A percentile compares a stretch with the other conserved stretches of the same genome.
Conservation (phyloP, 768 basidiomycete genomes). For the Rubroboletus satanas region DNA sequence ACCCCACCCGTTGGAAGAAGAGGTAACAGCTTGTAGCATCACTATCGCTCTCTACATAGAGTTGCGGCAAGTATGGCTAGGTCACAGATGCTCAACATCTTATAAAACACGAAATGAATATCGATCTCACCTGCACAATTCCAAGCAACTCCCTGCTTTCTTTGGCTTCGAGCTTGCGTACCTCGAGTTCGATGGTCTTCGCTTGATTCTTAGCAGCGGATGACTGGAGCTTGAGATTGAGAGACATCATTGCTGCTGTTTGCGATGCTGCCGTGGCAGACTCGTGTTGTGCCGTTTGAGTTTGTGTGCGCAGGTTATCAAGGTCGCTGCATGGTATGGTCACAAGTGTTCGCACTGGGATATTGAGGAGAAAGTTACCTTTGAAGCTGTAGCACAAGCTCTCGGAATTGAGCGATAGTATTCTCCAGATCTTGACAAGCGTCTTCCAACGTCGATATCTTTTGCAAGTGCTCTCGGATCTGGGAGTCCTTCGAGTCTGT, state of each 20-base stretch:
- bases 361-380: constrained; percentile 41
- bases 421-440: constrained; percentile 78
- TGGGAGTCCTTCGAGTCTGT: constrained; percentile 68
- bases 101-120: background rate
- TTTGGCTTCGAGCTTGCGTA: constrained; percentile 77
- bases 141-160: constrained; percentile 76
- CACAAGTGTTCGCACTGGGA: constrained; percentile 7
- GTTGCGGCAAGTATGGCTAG: constrained; percentile 86
- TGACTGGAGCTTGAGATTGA: constrained; percentile 92
- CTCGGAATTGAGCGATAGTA: constrained; percentile 90
- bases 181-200: constrained; percentile 83
- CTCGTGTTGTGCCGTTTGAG: constrained; percentile 79
- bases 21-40: constrained; percentile 88
- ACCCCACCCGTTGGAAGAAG: constrained; percentile 86
- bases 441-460: constrained; percentile 70
- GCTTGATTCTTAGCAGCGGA: constrained; percentile 89
- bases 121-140: constrained; percentile 68
- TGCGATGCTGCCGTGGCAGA: constrained; percentile 82
- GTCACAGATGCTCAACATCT: background rate
- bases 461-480: constrained; percentile 61
- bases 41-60: constrained; percentile 85
- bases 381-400: constrained; percentile 82
- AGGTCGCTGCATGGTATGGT: constrained; percentile 61
- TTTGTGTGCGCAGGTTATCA: constrained; percentile 76
- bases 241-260: constrained; percentile 88